Conservation (phyloP, 495 filamentous ascomycete species). For the Talaromyces thailandensis region DNA sequence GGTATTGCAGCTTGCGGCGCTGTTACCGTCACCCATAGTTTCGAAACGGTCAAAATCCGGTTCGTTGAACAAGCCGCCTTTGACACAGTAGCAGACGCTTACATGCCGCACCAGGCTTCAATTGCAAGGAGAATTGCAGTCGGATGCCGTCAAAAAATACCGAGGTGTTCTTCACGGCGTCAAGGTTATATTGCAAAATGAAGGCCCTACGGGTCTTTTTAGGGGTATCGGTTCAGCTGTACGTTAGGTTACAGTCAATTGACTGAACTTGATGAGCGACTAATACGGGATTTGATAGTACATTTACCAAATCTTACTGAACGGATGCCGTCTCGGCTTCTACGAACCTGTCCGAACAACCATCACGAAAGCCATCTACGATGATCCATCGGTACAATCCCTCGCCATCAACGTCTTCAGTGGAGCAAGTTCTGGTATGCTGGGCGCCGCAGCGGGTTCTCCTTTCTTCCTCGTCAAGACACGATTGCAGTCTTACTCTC, state of each 20-base stretch:
- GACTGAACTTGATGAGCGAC: neutral
- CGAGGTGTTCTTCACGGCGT: conserved; percentile 89
- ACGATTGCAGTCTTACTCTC: conserved; percentile 85
- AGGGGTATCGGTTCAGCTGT: conserved; percentile 83
- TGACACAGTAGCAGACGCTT: conserved; percentile 3
- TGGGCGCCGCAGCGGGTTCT: conserved; percentile 83
- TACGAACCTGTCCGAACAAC: conserved; percentile 84
- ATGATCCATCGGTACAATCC: conserved; percentile 65
- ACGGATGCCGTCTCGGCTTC: conserved; percentile 93
- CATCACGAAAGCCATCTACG: conserved; percentile 57
- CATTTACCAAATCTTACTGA: conserved; percentile 93
- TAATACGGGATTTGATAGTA: conserved; percentile 42
- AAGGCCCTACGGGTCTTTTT: conserved; percentile 78
- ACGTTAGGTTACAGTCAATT: conserved; percentile 16
- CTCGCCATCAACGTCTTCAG: conserved; percentile 87
- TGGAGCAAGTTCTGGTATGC: conserved; percentile 77
- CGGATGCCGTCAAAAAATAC: conserved; percentile 77
- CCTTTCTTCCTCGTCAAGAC: conserved; percentile 99
- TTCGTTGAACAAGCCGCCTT: conserved; percentile 17
- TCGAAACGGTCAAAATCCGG: conserved; percentile 99
- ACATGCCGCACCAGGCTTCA: conserved; percentile 56
- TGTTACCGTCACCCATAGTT: conserved; percentile 94
- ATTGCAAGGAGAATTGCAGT: conserved; percentile 90
- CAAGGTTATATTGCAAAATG: conserved; percentile 82
- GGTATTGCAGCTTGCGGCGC: conserved; percentile 95